Evolutionary conservation across 2,329 filamentous ascomycete species (phyloP), one percentile per base, ranked within the genome.

Genomic region (Mycosphaerelloides madeirae): DNA sequence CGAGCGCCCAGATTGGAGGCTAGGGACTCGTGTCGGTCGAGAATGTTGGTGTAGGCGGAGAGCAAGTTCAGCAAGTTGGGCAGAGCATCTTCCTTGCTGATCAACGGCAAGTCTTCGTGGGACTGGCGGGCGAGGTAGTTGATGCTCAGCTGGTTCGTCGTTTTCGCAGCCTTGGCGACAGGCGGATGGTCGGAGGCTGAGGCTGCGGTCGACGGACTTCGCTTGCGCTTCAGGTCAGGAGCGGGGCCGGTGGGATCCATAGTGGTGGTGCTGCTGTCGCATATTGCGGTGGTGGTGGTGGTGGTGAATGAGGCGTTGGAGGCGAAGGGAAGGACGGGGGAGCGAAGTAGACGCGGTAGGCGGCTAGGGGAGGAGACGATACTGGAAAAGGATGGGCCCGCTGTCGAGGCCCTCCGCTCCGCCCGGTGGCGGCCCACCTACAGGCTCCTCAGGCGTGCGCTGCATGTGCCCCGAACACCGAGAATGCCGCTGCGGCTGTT

Each of bases 21-120:
- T 57, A 95, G 80, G 65, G 85, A 91, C 68, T 95, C 88, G 64
- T 91, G 86, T 43, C 87, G 81, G 58, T 87, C 85, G 41, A 95
- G 73, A 13, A 93, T 86, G 53, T 83, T 87, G 77, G 90, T 87
- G 66, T 95, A 95, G 56, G 89, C 83, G 60, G 78, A 77, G 47
- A 95, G 79, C 50, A 90, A 74, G 31, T 78, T 73, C 36, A 93
- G 68, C 43, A 93, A 80, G 55, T 85, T 83, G 11, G 80, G 77
- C 58, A 95, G 84, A 9, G 79, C 84, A 59, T 90, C 86, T 43
- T 82, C 76, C 52, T 74, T 74, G 45, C 74, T 78, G 50, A 83
- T 75, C 15, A 83, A 71, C 28, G 80, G 79, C 19, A 84, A 70
- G 58, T 81, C 79, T 31, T 80, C 75, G 29, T 75, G 70, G 55